Evolutionary conservation across 73 alveolate genomes (phyloP).

Genomic region (Vitrella brassicaformis): DNA sequence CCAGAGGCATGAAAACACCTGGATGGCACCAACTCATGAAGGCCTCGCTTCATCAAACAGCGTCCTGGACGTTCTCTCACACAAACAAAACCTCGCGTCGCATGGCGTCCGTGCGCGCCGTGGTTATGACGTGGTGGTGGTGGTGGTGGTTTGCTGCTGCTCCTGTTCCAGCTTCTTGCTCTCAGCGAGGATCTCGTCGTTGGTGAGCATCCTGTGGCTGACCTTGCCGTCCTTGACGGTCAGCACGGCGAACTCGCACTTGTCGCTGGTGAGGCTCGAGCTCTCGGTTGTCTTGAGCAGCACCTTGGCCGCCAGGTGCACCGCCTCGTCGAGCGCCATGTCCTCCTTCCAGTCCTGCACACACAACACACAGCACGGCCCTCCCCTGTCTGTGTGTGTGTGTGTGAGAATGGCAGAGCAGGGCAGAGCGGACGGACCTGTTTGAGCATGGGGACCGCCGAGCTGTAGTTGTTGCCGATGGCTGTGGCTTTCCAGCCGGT

Average conservation of each 20-base stretch:
- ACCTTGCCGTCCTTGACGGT: background rate
- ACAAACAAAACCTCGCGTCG: too few relatives aligned
- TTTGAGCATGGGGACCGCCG: conserved; percentile 38
- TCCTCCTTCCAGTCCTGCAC: background rate
- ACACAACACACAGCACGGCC: too few relatives aligned
- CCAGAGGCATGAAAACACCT: too few relatives aligned
- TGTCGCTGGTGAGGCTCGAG: background rate
- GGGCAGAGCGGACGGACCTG: conserved; percentile 8
- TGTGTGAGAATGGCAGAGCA: conserved; percentile 5
- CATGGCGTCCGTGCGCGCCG: too few relatives aligned
- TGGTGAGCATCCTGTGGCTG: background rate
- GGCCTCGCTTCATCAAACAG: too few relatives aligned
- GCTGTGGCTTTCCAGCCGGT: conserved; percentile 85
- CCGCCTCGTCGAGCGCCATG: background rate
- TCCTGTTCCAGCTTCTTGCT: background rate
- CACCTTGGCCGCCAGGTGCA: background rate
- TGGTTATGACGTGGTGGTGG: too few relatives aligned
- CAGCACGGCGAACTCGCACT: background rate
- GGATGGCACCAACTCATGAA: too few relatives aligned
- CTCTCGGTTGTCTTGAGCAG: background rate
- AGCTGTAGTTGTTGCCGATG: conserved; percentile 51
- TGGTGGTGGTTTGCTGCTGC: background rate
- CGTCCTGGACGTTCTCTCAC: too few relatives aligned
- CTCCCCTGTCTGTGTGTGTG: too few relatives aligned
- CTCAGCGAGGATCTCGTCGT: background rate